Percentiles rank a stretch among this genome's conserved stretches.
These are phyloP conservation scores for Colletotrichum sp. DNA, from an alignment of 2,329 filamentous ascomycete genomes.

Conservation along the genomic window DNA sequence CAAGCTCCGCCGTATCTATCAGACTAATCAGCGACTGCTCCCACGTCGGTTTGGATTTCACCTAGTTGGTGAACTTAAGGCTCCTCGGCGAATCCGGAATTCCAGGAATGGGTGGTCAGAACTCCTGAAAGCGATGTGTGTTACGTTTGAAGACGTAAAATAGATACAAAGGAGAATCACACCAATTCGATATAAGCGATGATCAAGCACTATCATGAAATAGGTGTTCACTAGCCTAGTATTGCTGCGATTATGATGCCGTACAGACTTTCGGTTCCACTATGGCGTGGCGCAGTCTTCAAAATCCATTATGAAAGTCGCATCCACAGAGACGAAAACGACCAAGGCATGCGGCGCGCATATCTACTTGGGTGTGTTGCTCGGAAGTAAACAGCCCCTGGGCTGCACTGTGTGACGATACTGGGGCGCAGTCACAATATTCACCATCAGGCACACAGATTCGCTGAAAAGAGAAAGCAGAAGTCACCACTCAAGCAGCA, in stretches of 20 bases:
- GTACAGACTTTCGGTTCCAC: background rate
- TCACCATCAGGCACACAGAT: background rate
- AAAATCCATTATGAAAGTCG: too few relatives aligned
- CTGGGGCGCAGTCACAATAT: background rate
- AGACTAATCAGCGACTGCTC: background rate
- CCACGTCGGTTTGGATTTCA: background rate
- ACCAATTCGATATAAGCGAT: background rate
- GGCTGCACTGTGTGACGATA: background rate
- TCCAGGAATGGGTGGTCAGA: background rate
- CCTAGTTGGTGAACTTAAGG: background rate
- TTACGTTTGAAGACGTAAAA: background rate
- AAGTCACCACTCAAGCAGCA: background rate
- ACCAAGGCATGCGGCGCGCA: background rate
- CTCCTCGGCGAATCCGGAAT: background rate
- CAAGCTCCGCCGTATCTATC: background rate
- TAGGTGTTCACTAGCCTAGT: background rate
- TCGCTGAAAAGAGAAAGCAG: background rate
- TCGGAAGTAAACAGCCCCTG: background rate
- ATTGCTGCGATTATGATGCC: background rate
- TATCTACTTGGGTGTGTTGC: background rate
- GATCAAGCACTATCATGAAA: background rate
- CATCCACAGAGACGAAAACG: background rate
- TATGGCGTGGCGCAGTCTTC: background rate
- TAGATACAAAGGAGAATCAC: background rate
- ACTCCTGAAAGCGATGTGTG: background rate